Percentiles rank a stretch among this genome's conserved stretches.
Conservation (phyloP, 495 filamentous ascomycete species). For the Penicillium verhagenii region DNA sequence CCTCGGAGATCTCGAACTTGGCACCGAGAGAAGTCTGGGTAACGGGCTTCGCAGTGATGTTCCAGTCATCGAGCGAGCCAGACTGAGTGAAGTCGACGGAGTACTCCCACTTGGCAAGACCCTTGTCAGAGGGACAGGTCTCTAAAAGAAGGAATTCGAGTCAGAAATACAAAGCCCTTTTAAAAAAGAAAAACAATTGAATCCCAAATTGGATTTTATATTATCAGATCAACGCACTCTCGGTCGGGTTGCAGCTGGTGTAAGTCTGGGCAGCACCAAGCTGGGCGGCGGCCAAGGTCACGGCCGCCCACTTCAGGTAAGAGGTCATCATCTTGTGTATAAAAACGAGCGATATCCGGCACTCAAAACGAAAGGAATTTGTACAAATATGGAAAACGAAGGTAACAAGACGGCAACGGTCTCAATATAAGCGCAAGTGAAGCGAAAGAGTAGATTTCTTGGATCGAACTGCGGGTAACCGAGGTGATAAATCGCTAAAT, state of each 20-base stretch:
- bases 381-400: not conserved
- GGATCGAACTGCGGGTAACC: not conserved
- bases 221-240: constrained; percentile 46
- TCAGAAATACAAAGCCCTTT: not conserved
- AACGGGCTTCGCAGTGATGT: constrained; percentile 56
- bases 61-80: constrained; percentile 55
- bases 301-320: constrained; percentile 23
- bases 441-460: not conserved
- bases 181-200: no score
- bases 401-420: not conserved
- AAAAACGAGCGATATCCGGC: not conserved
- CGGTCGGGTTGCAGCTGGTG: constrained; percentile 67
- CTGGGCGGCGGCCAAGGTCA: constrained; percentile 17
- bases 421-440: not conserved
- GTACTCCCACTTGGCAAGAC: constrained; percentile 54
- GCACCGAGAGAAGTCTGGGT: constrained; percentile 53
- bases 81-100: constrained; percentile 66
- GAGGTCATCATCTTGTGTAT: constrained; percentile 14
- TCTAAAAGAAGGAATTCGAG: constrained; percentile 19
- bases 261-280: constrained; percentile 67
- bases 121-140: constrained; percentile 62
- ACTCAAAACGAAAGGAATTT: constrained; percentile 4
- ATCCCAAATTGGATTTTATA: no score
- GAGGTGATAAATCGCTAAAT: not conserved
- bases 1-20: constrained; percentile 68